These are phyloP conservation scores for Olyra latifolia DNA, from an alignment of 176 grass and related monocot genomes.

Conservation along the genomic window DNA sequence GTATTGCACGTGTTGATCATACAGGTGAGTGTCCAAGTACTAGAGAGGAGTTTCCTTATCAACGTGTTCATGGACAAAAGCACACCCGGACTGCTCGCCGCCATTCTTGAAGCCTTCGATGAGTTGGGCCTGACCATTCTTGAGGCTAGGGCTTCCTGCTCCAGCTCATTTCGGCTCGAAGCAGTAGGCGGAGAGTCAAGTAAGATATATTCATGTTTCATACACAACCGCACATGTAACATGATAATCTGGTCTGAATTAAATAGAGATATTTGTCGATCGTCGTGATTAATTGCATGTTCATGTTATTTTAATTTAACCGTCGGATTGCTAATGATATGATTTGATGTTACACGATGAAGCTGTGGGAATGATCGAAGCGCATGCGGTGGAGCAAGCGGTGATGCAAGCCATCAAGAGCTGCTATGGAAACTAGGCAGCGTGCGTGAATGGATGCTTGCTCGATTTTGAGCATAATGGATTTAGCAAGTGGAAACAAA, in stretches of 20 bases:
- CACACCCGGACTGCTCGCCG: constrained; percentile 49
- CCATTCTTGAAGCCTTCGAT: constrained; percentile 68
- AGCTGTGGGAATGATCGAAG: constrained; percentile 29
- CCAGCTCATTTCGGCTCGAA: constrained; percentile 53
- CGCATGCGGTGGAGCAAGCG: constrained; percentile 48
- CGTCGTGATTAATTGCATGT: not conserved
- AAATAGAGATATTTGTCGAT: not conserved
- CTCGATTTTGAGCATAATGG: not conserved
- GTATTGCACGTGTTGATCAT: not conserved
- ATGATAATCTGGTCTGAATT: not conserved
- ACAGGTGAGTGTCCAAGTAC: constrained; percentile 56
- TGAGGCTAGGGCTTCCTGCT: constrained; percentile 63
- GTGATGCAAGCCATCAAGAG: constrained; percentile 62
- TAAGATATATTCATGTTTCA: not conserved
- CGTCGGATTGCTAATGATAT: not conserved
- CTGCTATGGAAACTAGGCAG: constrained; percentile 30
- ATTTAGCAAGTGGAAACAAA: not conserved
- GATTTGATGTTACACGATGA: constrained; percentile 17
- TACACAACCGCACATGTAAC: not conserved
- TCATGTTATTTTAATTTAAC: not conserved
- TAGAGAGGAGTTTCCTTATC: constrained; percentile 59
- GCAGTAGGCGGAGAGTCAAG: constrained; percentile 50
- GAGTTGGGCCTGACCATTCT: constrained; percentile 55
- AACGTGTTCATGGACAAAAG: constrained; percentile 58
- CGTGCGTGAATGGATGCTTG: not conserved